Evolutionary conservation across 2,329 filamentous ascomycete genomes (phyloP).

Genomic region (Nigrospora sphaerica): DNA sequence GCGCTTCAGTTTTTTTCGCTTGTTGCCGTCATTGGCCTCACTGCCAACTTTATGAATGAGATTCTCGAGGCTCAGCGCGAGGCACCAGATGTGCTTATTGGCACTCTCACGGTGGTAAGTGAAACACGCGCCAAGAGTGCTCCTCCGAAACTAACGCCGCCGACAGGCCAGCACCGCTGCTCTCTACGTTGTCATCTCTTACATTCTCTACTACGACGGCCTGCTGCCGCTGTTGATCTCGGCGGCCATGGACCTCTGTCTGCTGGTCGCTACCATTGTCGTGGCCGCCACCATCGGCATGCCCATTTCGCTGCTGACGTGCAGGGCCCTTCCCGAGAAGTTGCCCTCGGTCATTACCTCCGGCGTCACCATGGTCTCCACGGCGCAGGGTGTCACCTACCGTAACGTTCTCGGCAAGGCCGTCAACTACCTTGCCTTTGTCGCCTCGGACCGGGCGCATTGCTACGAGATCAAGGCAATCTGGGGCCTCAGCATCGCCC

Average conservation of each 20-base stretch:
- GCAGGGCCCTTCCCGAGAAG: constrained; percentile 43
- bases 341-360: constrained; percentile 28
- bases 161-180: constrained; percentile 66
- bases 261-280: constrained; percentile 72
- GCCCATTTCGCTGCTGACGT: constrained; percentile 73
- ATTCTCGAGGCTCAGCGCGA: constrained; percentile 61
- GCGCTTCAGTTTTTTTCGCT: constrained; percentile 65
- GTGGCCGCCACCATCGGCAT: constrained; percentile 72
- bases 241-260: constrained; percentile 56
- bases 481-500: constrained; percentile 77
- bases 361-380: constrained; percentile 7
- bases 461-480: constrained; percentile 82
- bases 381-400: constrained; percentile 14
- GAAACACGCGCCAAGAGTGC: background rate
- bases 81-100: constrained; percentile 67
- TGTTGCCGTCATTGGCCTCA: constrained; percentile 71
- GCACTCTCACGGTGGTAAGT: constrained; percentile 73
- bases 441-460: constrained; percentile 48
- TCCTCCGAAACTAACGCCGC: background rate
- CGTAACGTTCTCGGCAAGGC: constrained; percentile 14
- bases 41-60: constrained; percentile 72
- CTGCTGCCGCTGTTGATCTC: constrained; percentile 69
- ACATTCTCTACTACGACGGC: constrained; percentile 73
- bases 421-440: constrained; percentile 38
- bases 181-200: constrained; percentile 72